Percentiles rank a stretch among this genome's conserved stretches.
These are phyloP conservation scores for Rhododendron vialii DNA, from an alignment of 148 eudicot genomes.

Conservation along the genomic window DNA sequence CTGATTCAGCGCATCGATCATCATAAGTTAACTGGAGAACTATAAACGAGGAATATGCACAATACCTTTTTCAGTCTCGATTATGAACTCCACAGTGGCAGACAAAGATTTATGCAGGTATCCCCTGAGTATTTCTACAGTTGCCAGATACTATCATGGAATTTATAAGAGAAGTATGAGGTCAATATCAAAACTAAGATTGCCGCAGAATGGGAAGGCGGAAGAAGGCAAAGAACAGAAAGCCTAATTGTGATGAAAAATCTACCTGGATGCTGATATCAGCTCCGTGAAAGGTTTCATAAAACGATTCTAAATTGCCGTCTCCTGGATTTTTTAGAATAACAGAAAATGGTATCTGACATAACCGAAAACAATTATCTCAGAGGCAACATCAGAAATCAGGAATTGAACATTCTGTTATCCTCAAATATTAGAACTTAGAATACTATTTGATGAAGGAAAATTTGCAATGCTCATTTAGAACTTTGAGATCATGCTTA, in stretches of 20 bases:
- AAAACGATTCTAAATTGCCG: conserved; percentile 39
- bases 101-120: conserved; percentile 67
- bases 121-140: conserved; percentile 61
- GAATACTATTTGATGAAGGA: neutral
- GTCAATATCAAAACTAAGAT: neutral
- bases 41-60: neutral
- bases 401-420: neutral
- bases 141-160: conserved; percentile 54
- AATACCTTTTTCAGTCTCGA: conserved; percentile 62
- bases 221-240: neutral
- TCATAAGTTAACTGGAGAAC: neutral
- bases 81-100: conserved; percentile 64
- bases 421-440: neutral
- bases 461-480: neutral
- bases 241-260: neutral
- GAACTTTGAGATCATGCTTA: neutral
- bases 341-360: conserved; percentile 74
- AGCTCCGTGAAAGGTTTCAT: conserved; percentile 78
- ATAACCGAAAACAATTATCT: neutral
- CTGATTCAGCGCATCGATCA: neutral
- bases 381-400: neutral
- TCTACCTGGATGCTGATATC: conserved; percentile 72
- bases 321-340: conserved; percentile 40
- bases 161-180: conserved; percentile 10
- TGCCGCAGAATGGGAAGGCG: neutral